Conservation (phyloP, 2,329 filamentous ascomycete species). For the Xylaria polymorpha region DNA sequence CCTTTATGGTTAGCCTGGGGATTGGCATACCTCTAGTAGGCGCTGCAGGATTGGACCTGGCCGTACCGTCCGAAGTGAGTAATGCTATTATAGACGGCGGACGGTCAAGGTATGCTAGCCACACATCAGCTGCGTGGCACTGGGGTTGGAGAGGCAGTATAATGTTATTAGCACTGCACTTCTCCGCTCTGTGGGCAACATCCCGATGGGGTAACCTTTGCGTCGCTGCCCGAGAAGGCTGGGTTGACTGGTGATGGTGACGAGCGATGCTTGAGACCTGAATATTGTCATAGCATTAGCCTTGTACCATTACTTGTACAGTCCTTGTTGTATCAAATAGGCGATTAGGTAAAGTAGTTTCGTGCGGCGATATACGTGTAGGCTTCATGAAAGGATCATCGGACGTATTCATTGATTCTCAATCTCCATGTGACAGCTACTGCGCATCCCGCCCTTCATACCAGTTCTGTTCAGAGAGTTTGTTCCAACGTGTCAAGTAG, state of each 20-base stretch:
- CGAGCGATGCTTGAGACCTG: not conserved
- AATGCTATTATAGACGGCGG: conserved; percentile 29
- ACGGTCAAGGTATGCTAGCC: conserved; percentile 32
- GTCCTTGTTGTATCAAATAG: not conserved
- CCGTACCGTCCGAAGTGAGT: conserved; percentile 50
- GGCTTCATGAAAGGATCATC: not conserved
- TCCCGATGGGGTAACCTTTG: conserved; percentile 51
- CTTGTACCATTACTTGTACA: conserved; percentile 19
- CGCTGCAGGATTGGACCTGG: conserved; percentile 75
- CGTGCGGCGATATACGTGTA: not conserved
- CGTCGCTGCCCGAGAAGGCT: conserved; percentile 42
- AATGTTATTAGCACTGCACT: conserved; percentile 52
- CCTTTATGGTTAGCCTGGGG: conserved; percentile 73
- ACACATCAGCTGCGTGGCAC: conserved; percentile 38
- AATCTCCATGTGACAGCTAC: not conserved
- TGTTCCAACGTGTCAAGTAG: not conserved
- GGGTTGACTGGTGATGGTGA: conserved; percentile 42
- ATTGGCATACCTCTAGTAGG: conserved; percentile 75
- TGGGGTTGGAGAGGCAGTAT: conserved; percentile 53
- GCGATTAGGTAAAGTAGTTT: not conserved
- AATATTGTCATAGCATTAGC: not conserved
- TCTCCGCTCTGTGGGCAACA: conserved; percentile 49
- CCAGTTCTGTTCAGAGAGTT: not conserved
- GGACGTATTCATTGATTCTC: not conserved
- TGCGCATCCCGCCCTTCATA: not conserved